Percentiles rank a stretch among this genome's conserved stretches.
Evolutionary conservation across 164 flowering plant species (phyloP).

Genomic region (Sextonia rubra): DNA sequence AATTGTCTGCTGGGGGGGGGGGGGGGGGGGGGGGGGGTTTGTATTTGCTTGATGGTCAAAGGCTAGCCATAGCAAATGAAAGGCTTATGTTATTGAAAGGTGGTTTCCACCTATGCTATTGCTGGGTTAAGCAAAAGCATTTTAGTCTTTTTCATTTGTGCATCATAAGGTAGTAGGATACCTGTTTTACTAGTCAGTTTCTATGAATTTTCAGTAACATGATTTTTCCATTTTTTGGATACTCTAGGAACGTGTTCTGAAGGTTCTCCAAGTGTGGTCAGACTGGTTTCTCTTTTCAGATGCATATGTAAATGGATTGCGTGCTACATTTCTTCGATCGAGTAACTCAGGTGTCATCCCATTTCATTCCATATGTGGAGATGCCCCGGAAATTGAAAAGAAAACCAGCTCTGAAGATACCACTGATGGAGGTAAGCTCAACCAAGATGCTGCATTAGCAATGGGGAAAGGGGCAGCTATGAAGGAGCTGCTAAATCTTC

Average conservation of each 20-base stretch:
- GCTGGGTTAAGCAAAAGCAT: not conserved
- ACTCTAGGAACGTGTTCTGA: constrained; percentile 84
- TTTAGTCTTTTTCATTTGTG: not conserved
- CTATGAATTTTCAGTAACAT: not conserved
- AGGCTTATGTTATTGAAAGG: not conserved
- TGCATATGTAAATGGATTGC: constrained; percentile 93
- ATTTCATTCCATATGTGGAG: constrained; percentile 91
- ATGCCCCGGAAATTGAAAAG: constrained; percentile 78
- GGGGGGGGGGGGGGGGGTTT: no score
- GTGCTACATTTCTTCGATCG: constrained; percentile 90
- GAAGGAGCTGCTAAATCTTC: constrained; percentile 73
- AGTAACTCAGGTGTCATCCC: constrained; percentile 80
- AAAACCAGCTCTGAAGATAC: constrained; percentile 41
- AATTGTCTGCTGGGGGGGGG: not conserved
- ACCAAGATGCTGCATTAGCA: constrained; percentile 87
- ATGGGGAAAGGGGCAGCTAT: constrained; percentile 95
- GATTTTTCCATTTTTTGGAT: not conserved
- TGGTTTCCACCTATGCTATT: not conserved
- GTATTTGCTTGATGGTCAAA: no score
- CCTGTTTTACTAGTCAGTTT: not conserved
- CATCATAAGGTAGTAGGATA: not conserved
- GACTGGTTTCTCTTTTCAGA: constrained; percentile 99
- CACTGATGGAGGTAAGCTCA: constrained; percentile 41
- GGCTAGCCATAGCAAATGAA: no score
- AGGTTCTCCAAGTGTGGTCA: constrained; percentile 98